Evolutionary conservation across 257 asterid genomes (phyloP), one percentile per base, ranked within the genome.

Genomic region (Solanum dulcamara): DNA sequence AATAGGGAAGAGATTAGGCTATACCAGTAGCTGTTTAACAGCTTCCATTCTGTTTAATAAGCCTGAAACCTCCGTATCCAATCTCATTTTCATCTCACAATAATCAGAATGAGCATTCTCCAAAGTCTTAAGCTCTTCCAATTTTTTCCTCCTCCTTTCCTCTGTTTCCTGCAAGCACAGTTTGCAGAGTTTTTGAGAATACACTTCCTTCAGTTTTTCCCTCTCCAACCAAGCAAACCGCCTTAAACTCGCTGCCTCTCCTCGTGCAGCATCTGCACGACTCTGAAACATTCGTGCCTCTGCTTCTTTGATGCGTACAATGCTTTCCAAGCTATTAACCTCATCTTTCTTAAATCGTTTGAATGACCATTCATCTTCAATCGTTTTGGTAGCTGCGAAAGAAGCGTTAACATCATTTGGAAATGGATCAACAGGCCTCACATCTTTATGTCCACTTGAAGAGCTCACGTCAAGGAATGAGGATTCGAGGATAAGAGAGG

Each of bases 21-120:
- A 96, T 80, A 94, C 96, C 88, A 89, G 83, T 89, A 92, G 96
- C 57, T 94, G 94, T 87, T 96, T 96, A 3, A 97, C 93, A 1
- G 93, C 92, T 83, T 96, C 98, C 99, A 96, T 96, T 89, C 98
- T 95, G 92, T 92, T 91, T 81, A 96, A 86, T 92, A 96, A 90
- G 46, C 97, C 98, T 0, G 97, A 93, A 37, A 96, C 91, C 90
- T 96, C 99, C 5, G 94, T 81, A 80, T 96, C 97, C 98, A 96
- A 95, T 86, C 98, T 92, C 53, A 94, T 50, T 93, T 95, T 96
- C 98, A 96, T 94, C 80, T 95, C 90, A 88, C 89, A 93, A 83
- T 94, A 96, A 89, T 95, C 97, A 17, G 92, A 90, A 28, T 92
- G 99, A 6, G 96, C 92, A 70, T 91, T 91, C 89, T 96, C 98